Evolutionary conservation across 345 rosid species (phyloP).

Genomic region (Anastatica hierochuntica): DNA sequence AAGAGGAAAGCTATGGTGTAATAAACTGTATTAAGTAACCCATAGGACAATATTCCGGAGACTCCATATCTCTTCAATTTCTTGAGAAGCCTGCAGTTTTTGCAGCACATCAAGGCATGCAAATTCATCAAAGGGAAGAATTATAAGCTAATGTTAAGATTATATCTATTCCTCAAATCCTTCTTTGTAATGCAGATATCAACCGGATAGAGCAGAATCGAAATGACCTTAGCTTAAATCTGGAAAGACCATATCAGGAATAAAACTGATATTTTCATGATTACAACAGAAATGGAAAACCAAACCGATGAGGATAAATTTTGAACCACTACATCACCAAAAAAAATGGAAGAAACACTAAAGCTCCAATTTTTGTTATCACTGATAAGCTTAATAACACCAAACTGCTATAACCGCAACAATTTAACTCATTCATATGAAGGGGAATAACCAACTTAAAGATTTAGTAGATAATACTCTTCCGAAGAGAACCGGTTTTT

Average conservation of each 20-base stretch:
- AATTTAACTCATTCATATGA: not conserved
- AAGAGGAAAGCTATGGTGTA: slow-evolving; percentile 62
- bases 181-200: too few relatives aligned
- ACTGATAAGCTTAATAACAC: too few relatives aligned
- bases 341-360: too few relatives aligned
- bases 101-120: too few relatives aligned
- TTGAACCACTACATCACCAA: not conserved
- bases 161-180: not conserved
- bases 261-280: not conserved
- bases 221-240: too few relatives aligned
- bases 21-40: slow-evolving; percentile 69
- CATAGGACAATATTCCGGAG: slow-evolving; percentile 77
- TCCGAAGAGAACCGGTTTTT: slow-evolving; percentile 15
- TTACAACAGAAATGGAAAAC: not conserved
- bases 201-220: too few relatives aligned
- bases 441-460: not conserved
- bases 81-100: slow-evolving; percentile 51
- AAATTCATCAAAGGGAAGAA: too few relatives aligned
- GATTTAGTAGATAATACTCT: slow-evolving; percentile 14
- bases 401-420: too few relatives aligned
- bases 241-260: too few relatives aligned
- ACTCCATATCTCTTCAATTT: slow-evolving; percentile 73
- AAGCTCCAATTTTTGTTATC: too few relatives aligned
- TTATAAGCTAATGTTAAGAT: too few relatives aligned
- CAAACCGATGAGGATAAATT: not conserved